Percentiles rank a stretch among this genome's conserved stretches.
Conservation (phyloP, 768 basidiomycete genomes). For the Boletus sensibilis region DNA sequence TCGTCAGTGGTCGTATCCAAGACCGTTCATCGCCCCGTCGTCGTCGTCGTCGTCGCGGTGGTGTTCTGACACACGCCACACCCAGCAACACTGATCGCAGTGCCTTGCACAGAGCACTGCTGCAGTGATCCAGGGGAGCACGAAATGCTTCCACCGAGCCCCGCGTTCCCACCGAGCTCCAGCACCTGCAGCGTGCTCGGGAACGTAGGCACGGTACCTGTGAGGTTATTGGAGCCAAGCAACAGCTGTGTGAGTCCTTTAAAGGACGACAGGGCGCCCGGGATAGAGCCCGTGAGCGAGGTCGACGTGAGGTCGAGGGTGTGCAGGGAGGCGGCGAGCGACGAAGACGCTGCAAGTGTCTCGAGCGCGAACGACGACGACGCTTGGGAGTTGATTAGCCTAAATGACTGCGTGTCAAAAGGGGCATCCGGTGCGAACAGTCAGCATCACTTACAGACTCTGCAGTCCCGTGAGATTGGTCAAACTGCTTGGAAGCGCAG, state of each 20-base stretch:
- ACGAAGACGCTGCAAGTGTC: conserved; percentile 30
- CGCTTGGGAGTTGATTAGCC: conserved; percentile 38
- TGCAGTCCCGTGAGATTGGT: conserved; percentile 33
- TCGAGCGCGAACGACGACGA: conserved; percentile 35
- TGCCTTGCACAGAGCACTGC: conserved; percentile 26
- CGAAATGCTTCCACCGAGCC: conserved; percentile 31
- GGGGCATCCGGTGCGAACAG: neutral
- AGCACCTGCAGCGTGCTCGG: conserved; percentile 37
- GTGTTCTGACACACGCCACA: conserved; percentile 25
- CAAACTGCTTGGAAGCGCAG: conserved; percentile 37
- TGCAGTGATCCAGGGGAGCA: conserved; percentile 15
- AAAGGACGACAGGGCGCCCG: conserved; percentile 34
- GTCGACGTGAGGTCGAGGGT: conserved; percentile 42
- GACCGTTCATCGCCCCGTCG: neutral
- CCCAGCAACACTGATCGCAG: conserved; percentile 19
- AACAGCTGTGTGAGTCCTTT: conserved; percentile 38
- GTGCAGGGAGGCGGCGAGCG: conserved; percentile 34
- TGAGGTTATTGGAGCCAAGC: conserved; percentile 39
- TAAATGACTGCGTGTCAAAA: conserved; percentile 15
- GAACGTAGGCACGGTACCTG: conserved; percentile 36
- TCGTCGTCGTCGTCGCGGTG: conserved; percentile 11
- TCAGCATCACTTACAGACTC: conserved; percentile 35
- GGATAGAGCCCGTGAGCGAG: conserved; percentile 39
- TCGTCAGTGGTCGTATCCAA: neutral
- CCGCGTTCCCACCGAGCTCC: conserved; percentile 37